Base-by-base conservation (phyloP, 2,329 filamentous ascomycete species). In the Phyllosticta paracitricarpa region DNA sequence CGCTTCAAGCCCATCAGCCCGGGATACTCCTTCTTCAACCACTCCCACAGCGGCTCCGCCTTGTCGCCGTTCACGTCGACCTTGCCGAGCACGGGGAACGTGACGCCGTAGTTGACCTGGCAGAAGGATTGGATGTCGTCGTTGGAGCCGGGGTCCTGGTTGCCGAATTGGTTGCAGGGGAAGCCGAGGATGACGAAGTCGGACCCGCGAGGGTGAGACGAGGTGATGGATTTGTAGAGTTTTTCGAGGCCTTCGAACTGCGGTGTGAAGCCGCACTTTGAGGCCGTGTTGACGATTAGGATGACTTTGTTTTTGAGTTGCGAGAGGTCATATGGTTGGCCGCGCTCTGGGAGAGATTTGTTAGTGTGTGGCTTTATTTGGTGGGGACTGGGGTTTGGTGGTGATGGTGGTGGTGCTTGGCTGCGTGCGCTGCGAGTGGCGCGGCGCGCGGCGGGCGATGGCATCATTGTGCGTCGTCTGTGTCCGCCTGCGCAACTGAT, bases 221-320 rank as follows among this genome's bases (percentile, higher is more conserved):
- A 80, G 68, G 84, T 85, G 72, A 97, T 70, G 58, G 79, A 76
- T 70, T 96, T 89, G 84, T 96, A 96, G 65, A 99, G 84, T 71
- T 84, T 87, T 80, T 99, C 92, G 58, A 99, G 89, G 33, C 89
- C 90, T 65, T 84, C 86, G 77, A 94, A 97, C 78, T 99, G 94
- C 12, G 91, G 91, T 2, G 94, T 97, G 84, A 97, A 97, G 75
- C 94, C 93, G 81, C 94, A 99, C 81, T 97, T 97, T 75, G 90
- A 96, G 68, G 94, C 94, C 1, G 93, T 97, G 85, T 99, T 99
- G 79, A 99, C 91, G 70, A 96, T 82, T 64, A 99, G 87, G 69
- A 97, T 85, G 68, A 97, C 93, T 78, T 97, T 97, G 82, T 88
- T 89, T 75, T 89, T 85, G 78, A 91, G 89, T 64, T 86, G 77